Evolutionary conservation across 169 alveolate species (phyloP), one percentile per base, ranked within the genome.

Genomic region (Cyclospora cayetanensis): DNA sequence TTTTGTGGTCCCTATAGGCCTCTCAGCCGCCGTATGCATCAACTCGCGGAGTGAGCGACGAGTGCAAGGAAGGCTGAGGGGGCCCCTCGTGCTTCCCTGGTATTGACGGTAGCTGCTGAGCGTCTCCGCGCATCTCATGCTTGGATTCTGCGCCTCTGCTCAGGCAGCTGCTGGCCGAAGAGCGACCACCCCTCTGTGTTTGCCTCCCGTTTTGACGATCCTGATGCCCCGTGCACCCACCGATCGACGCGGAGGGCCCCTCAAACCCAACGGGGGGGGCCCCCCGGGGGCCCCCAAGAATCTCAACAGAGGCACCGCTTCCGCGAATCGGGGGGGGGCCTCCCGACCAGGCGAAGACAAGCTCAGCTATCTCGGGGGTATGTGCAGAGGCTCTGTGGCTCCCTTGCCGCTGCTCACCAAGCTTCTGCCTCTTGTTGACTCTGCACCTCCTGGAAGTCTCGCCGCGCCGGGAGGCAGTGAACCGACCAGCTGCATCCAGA

Each of bases 121-220:
- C 22, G 22, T 60, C n/a, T 60, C 74, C 5, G 11, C 22, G 34
- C 27, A 5, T 20, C 74, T 60, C 34, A 5, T 22, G 12, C 74
- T n/a, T n/a, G n/a, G n/a, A n/a, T n/a, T 27, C 72, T 22, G 9
- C 35, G 35, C 11, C 72, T 20, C 79, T 66, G 46, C 79, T 27
- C 90, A 82, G 90, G 90, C 90, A 0, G 90, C 90, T 1, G 90
- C 90, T 7, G 90, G 90, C 39, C 76, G 90, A 35, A 1, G 77
- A 60, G 41, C 90, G 79, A 55, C 50, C 25, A 55, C 50, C 25
- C 90, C 90, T 1, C 60, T 82, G 77, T 27, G 60, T 7, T 77
- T 82, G 1, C 90, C 90, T 1, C 79, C 77, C 0, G 74, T 66
- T 3, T 39, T 82, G 39, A 35, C 60, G 35, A 39, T 82, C 22